These are phyloP conservation scores for Russula sp. DNA, from an alignment of 768 basidiomycete species.

Conservation along the genomic window DNA sequence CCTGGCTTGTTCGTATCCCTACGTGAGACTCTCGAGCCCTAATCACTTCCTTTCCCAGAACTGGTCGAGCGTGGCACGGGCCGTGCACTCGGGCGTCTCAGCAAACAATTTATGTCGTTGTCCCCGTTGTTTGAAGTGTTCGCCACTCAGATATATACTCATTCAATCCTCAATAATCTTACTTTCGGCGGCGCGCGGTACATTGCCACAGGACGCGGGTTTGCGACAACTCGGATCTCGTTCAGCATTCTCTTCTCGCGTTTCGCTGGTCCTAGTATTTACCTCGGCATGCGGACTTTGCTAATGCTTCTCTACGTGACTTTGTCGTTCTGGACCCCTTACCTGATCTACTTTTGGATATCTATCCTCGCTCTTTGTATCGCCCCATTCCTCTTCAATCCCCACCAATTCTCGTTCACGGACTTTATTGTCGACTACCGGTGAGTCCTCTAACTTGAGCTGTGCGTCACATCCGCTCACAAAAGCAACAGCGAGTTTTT, in stretches of 20 bases:
- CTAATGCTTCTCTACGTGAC: constrained; percentile 94
- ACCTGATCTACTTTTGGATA: constrained; percentile 96
- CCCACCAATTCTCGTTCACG: constrained; percentile 97
- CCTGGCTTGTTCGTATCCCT: neutral
- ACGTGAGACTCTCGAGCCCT: neutral
- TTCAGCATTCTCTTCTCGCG: constrained; percentile 97
- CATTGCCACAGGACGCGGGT: constrained; percentile 98
- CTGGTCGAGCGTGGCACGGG: constrained; percentile 91
- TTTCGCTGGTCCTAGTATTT: constrained; percentile 97
- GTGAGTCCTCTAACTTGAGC: constrained; percentile 35
- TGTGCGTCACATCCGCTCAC: neutral
- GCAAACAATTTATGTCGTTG: constrained; percentile 90
- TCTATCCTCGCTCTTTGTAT: constrained; percentile 88
- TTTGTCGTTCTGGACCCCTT: constrained; percentile 84
- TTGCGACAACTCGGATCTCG: constrained; percentile 91
- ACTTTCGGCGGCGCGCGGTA: constrained; percentile 98
- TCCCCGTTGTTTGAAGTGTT: constrained; percentile 98
- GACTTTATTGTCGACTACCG: constrained; percentile 97
- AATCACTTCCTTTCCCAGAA: constrained; percentile 47
- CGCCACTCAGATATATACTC: constrained; percentile 95
- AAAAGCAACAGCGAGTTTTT: constrained; percentile 70
- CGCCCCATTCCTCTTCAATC: constrained; percentile 98
- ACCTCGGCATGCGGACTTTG: constrained; percentile 90
- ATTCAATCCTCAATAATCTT: constrained; percentile 94
- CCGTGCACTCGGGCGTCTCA: constrained; percentile 84